Evolutionary conservation across 305 asterid species (phyloP).

Genomic region (Solanum hybrid): DNA sequence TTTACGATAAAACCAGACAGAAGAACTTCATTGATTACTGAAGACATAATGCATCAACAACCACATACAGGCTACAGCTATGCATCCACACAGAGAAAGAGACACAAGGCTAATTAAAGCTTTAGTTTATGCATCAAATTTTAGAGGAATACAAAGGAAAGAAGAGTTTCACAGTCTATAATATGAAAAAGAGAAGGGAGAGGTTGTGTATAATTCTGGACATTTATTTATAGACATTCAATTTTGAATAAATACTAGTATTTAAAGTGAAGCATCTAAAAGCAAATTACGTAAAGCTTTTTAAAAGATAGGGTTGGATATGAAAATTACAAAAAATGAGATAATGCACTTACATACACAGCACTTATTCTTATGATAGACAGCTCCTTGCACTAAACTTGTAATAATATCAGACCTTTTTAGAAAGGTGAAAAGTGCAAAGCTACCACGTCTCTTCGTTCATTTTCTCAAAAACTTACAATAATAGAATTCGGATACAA

Average conservation of each 20-base stretch:
- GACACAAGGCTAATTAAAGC: background rate
- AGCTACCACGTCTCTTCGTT: background rate
- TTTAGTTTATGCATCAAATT: background rate
- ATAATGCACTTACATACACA: background rate
- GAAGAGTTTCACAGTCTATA: background rate
- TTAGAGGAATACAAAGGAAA: background rate
- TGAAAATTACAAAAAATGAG: background rate
- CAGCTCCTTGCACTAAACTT: background rate
- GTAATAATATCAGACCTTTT: background rate
- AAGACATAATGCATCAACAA: slow-evolving; percentile 8
- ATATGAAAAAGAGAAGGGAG: background rate
- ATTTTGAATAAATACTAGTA: background rate
- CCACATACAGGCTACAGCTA: background rate
- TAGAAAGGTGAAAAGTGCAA: background rate
- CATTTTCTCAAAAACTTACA: background rate
- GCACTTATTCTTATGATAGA: background rate
- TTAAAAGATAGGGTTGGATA: background rate
- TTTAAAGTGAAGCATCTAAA: background rate
- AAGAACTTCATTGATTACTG: slow-evolving; percentile 38
- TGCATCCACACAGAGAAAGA: background rate
- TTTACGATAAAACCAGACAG: slow-evolving; percentile 34
- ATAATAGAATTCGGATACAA: background rate
- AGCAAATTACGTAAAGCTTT: background rate
- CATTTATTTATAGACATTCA: background rate
- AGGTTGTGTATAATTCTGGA: background rate